Conservation (phyloP, 2,329 filamentous ascomycete genomes). For the Xylariaceae sp. region DNA sequence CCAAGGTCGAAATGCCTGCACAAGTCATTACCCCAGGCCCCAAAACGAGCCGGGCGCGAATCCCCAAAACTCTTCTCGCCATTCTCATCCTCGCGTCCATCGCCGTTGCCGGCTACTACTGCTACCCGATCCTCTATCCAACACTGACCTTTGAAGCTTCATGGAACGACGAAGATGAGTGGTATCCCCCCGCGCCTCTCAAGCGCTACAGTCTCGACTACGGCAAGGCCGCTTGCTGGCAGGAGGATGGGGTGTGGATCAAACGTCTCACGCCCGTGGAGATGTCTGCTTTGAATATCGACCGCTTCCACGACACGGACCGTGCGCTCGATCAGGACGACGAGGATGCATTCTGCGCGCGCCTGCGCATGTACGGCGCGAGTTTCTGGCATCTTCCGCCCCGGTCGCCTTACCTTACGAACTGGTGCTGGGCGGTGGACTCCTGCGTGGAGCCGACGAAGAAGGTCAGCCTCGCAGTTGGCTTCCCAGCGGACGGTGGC, state of each 20-base stretch:
- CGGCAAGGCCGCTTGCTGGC: conserved; percentile 12
- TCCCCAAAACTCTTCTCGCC: conserved; percentile 9
- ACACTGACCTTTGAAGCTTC: conserved; percentile 7
- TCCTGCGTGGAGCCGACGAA: too few relatives aligned
- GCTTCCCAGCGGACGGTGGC: too few relatives aligned
- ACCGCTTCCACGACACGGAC: conserved; percentile 11
- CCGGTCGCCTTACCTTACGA: conserved; percentile 8
- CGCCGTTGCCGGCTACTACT: conserved; percentile 7
- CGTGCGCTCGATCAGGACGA: conserved; percentile 11
- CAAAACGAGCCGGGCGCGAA: conserved; percentile 10
- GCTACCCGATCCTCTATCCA: conserved; percentile 9
- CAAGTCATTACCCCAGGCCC: conserved; percentile 8
- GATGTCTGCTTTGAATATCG: conserved; percentile 9
- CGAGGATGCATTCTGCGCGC: conserved; percentile 12
- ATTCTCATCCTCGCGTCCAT: conserved; percentile 10
- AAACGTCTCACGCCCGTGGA: conserved; percentile 11
- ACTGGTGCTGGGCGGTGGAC: too few relatives aligned
- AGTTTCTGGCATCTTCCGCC: conserved; percentile 12
- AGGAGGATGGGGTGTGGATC: conserved; percentile 12
- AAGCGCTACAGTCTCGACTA: conserved; percentile 12
- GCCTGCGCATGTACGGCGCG: conserved; percentile 11
- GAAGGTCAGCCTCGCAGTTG: too few relatives aligned
- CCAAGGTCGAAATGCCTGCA: conserved; percentile 10
- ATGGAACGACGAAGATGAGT: conserved; percentile 8
- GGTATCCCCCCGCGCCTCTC: conserved; percentile 11